Evolutionary conservation across 2,329 filamentous ascomycete genomes (phyloP).

Genomic region (Onygenales sp.): DNA sequence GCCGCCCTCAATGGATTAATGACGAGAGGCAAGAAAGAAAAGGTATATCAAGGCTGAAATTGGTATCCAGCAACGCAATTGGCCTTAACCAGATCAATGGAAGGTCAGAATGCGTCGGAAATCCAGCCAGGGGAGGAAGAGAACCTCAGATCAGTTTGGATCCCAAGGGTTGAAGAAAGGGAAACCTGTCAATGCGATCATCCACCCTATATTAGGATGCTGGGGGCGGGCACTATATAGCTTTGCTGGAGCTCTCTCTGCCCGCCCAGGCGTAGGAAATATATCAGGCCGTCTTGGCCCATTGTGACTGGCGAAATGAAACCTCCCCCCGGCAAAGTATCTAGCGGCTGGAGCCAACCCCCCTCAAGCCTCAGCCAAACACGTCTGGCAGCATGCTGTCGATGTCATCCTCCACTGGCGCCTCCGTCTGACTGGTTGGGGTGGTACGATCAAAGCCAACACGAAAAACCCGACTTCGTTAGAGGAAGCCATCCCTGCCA

Average conservation of each 20-base stretch:
- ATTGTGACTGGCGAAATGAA: no score
- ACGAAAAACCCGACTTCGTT: neutral
- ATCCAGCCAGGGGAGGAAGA: neutral
- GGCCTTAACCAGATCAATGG: neutral
- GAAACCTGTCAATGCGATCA: neutral
- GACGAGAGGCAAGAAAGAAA: neutral
- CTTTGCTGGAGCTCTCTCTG: neutral
- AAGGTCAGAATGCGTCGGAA: neutral
- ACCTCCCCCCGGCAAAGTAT: no score
- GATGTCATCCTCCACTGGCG: no score
- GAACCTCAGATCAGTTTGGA: neutral
- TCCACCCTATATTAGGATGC: neutral
- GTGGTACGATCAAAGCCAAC: neutral
- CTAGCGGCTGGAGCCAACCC: no score
- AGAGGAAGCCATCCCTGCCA: neutral
- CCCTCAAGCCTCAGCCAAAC: no score
- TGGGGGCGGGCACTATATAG: neutral
- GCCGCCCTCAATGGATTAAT: no score
- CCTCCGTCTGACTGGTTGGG: no score
- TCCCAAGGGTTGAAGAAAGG: neutral
- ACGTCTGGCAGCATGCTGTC: no score
- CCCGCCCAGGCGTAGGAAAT: conserved; percentile 10
- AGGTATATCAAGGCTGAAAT: neutral
- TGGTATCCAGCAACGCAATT: neutral
- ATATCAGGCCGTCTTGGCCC: conserved; percentile 1